phyloP scores from a whole-genome alignment of 139 green algal species.

The Parachlorella kessleri region DNA sequence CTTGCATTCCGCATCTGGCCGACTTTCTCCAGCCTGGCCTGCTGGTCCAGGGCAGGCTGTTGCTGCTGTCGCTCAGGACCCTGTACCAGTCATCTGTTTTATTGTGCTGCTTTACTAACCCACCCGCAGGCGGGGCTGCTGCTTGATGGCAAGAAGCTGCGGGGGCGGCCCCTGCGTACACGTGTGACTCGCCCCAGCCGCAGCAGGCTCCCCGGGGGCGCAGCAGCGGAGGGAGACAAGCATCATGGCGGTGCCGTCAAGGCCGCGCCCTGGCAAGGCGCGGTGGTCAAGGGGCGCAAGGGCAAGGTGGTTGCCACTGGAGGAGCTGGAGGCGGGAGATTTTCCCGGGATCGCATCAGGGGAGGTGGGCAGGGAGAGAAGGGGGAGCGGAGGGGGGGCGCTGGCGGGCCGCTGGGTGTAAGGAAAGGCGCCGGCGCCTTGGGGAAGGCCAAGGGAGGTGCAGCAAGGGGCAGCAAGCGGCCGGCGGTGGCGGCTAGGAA shows the following conservation, averaged over 20 bases:
- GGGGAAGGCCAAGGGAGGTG: conserved; percentile 3
- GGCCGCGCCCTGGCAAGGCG: conserved; percentile 53
- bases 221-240: background rate
- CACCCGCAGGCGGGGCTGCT: conserved; percentile 37
- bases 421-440: conserved; percentile 18
- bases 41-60: no score
- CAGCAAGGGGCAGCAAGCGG: conserved; percentile 34
- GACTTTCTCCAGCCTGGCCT: no score
- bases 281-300: conserved; percentile 52
- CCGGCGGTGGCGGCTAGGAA: conserved; percentile 54
- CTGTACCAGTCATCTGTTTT: no score
- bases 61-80: no score
- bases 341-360: no score
- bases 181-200: conserved; percentile 44
- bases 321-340: background rate
- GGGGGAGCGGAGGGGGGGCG: conserved; percentile 11
- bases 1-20: no score
- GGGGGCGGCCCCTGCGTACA: conserved; percentile 47
- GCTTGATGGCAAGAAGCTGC: conserved; percentile 40
- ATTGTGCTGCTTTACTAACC: no score
- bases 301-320: conserved; percentile 7
- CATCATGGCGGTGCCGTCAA: background rate
- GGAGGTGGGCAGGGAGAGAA: background rate
- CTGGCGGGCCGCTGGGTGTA: background rate
- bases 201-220: background rate